Evolutionary conservation across 2,329 filamentous ascomycete genomes (phyloP).

Genomic region (Diaporthe amygdali): DNA sequence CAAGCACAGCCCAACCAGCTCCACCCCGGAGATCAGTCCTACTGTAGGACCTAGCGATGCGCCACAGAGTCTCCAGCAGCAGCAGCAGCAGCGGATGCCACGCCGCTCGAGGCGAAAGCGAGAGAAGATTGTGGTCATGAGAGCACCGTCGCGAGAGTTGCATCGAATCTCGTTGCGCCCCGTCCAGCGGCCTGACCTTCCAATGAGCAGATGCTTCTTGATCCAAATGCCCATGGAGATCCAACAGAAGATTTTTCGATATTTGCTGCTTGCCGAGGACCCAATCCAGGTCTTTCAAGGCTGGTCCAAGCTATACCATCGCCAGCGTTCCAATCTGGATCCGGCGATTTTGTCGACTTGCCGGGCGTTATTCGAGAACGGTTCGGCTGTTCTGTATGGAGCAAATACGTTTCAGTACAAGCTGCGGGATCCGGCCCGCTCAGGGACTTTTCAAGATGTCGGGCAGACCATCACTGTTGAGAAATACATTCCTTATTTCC

Average conservation of each 20-base stretch:
- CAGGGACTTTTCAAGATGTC: slow-evolving; percentile 12
- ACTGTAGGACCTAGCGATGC: too few species aligned
- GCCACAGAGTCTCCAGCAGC: too few species aligned
- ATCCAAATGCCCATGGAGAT: slow-evolving; percentile 35
- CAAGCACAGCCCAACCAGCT: not conserved
- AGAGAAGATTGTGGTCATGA: not conserved
- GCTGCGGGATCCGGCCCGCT: slow-evolving; percentile 42
- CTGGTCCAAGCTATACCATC: slow-evolving; percentile 38
- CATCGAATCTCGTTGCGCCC: not conserved
- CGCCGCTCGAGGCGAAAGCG: not conserved
- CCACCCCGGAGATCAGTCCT: not conserved
- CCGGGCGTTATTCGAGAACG: slow-evolving; percentile 41
- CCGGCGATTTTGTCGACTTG: slow-evolving; percentile 44
- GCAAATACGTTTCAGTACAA: slow-evolving; percentile 53
- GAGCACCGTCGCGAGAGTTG: not conserved
- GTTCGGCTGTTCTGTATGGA: slow-evolving; percentile 49
- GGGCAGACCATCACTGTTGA: slow-evolving; percentile 37
- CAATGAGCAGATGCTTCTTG: slow-evolving; percentile 6
- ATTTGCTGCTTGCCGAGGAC: slow-evolving; percentile 34
- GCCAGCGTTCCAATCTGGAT: slow-evolving; percentile 36
- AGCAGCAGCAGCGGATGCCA: not conserved
- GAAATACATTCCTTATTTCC: slow-evolving; percentile 45
- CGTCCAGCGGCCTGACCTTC: not conserved
- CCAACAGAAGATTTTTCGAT: slow-evolving; percentile 38
- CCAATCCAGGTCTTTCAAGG: slow-evolving; percentile 38